Conservation (phyloP, 2,329 filamentous ascomycete species). For the Stagonosporopsis tanaceti region DNA sequence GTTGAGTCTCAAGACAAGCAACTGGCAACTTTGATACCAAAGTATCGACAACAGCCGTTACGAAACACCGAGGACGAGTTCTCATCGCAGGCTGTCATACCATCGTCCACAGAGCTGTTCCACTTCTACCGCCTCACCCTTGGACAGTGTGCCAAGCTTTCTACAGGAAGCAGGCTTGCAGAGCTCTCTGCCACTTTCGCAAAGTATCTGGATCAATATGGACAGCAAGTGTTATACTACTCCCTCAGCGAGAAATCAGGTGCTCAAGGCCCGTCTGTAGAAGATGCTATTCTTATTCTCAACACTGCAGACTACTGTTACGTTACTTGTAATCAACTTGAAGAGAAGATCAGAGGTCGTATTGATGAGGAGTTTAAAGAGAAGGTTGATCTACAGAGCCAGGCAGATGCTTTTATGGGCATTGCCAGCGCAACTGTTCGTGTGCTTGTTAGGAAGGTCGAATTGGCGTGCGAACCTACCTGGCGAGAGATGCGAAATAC, state of each 20-base stretch:
- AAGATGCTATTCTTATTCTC: conserved; percentile 84
- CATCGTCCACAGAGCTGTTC: conserved; percentile 95
- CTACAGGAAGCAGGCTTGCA: conserved; percentile 84
- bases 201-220: conserved; percentile 94
- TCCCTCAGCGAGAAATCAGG: conserved; percentile 69
- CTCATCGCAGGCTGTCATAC: conserved; percentile 84
- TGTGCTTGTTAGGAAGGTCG: conserved; percentile 82
- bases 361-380: conserved; percentile 80
- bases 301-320: conserved; percentile 99
- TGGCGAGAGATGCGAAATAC: conserved; percentile 99
- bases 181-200: conserved; percentile 86
- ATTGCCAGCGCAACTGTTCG: conserved; percentile 89
- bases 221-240: conserved; percentile 86
- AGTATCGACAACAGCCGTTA: conserved; percentile 83
- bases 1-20: conserved; percentile 95
- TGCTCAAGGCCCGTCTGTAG: conserved; percentile 66
- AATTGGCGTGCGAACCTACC: conserved; percentile 80
- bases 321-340: conserved; percentile 87
- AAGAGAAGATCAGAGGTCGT: conserved; percentile 91
- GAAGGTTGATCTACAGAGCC: conserved; percentile 85
- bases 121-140: conserved; percentile 94
- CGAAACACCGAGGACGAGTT: conserved; percentile 90
- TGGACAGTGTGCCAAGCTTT: conserved; percentile 94
- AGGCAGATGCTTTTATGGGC: conserved; percentile 93
- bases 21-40: conserved; percentile 82